phyloP scores from a whole-genome alignment of 1,284 basidiomycete species.

The Cystobasidiaceae sp. region DNA sequence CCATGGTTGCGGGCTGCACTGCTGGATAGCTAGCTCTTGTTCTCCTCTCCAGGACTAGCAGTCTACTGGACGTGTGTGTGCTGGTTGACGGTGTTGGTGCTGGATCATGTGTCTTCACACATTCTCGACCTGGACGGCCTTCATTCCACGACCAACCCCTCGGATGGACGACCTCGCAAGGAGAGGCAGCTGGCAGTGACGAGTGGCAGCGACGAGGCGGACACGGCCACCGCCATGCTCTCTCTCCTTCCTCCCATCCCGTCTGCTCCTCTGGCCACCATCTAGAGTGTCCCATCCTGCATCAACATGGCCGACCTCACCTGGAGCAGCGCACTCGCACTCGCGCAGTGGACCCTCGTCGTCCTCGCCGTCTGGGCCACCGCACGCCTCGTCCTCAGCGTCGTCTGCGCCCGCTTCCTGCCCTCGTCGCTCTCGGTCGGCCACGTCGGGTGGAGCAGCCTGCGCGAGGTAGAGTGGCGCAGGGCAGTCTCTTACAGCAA shows the following conservation, averaged over 20 bases:
- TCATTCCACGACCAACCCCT: too few relatives aligned
- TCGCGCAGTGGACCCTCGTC: neutral
- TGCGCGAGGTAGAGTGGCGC: constrained; percentile 21
- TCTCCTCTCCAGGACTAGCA: constrained; percentile 64
- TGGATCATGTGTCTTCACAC: neutral
- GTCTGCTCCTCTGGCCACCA: too few relatives aligned
- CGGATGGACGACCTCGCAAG: too few relatives aligned
- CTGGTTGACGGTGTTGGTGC: neutral
- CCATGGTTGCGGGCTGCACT: constrained; percentile 57
- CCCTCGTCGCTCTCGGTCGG: constrained; percentile 4
- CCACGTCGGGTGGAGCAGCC: constrained; percentile 12
- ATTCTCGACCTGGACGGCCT: too few relatives aligned
- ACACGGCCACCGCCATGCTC: too few relatives aligned
- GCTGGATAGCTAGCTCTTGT: too few relatives aligned
- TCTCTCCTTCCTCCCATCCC: too few relatives aligned
- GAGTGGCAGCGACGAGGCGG: too few relatives aligned
- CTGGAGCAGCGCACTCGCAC: too few relatives aligned
- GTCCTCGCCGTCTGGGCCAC: constrained; percentile 1
- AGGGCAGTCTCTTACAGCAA: too few relatives aligned
- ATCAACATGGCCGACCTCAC: neutral
- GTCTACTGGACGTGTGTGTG: constrained; percentile 55
- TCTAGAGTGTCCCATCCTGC: too few relatives aligned
- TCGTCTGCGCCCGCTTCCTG: constrained; percentile 10
- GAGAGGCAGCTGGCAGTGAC: too few relatives aligned
- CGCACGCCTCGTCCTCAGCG: constrained; percentile 11